phyloP scores from a whole-genome alignment of 2,329 filamentous ascomycete species.

The Diaporthe citriasiana region DNA sequence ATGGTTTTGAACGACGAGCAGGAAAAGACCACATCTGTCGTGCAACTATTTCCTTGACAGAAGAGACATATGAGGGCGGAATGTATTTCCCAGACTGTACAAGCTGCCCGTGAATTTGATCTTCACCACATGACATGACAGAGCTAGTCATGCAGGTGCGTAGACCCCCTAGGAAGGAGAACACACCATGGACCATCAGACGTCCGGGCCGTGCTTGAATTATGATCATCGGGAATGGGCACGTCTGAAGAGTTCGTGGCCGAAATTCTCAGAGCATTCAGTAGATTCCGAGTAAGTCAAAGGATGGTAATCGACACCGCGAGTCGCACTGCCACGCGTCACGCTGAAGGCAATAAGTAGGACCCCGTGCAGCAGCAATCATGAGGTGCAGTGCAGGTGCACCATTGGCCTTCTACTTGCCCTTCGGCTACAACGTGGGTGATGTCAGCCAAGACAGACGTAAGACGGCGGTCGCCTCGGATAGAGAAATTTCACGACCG shows the following conservation, averaged over 20 bases:
- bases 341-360: neutral
- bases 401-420: neutral
- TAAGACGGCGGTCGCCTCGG: no score
- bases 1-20: neutral
- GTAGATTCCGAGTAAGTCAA: neutral
- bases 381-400: neutral
- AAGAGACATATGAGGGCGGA: neutral
- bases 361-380: fast-evolving
- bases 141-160: neutral
- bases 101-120: neutral
- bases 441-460: no score
- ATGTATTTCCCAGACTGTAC: neutral
- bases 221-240: neutral
- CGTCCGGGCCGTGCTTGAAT: neutral
- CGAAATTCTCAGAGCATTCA: neutral
- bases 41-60: neutral
- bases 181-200: neutral
- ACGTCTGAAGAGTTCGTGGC: neutral
- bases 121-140: neutral
- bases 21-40: neutral
- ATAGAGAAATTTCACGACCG: no score
- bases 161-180: neutral
- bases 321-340: neutral
- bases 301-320: neutral
- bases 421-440: no score